phyloP scores from a whole-genome alignment of 192 early-diverging fungal species.

The Jimgerdemannia lactiflua region DNA sequence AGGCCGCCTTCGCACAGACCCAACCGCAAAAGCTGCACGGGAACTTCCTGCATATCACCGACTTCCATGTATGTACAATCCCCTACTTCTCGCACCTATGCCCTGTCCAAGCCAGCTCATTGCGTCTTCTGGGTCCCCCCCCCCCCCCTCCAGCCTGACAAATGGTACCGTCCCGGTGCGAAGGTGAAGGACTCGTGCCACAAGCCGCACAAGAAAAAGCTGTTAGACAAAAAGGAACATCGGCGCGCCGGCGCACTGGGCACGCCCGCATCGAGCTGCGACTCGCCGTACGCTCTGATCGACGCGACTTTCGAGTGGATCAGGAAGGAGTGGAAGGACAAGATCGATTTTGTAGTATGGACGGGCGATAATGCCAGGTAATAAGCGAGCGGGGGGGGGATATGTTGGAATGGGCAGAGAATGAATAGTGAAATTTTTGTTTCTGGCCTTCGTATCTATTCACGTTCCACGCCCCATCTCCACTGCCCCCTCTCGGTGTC shows the following conservation, averaged over 20 bases:
- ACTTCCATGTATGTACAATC: slow-evolving; percentile 51
- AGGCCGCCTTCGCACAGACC: neutral
- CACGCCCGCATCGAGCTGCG: slow-evolving; percentile 53
- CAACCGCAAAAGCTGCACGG: slow-evolving; percentile 26
- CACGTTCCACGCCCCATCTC: neutral
- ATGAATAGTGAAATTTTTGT: neutral
- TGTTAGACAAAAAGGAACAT: slow-evolving; percentile 8
- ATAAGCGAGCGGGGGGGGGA: neutral
- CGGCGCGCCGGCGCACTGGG: slow-evolving; percentile 48
- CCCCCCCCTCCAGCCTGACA: slow-evolving; percentile 23
- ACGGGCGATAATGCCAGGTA: slow-evolving; percentile 69
- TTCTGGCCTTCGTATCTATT: neutral
- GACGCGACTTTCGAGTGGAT: slow-evolving; percentile 58
- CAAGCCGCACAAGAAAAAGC: slow-evolving; percentile 12
- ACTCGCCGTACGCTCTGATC: slow-evolving; percentile 51
- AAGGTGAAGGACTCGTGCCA: slow-evolving; percentile 61
- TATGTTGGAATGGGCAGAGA: too few relatives aligned
- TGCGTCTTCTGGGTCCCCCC: neutral
- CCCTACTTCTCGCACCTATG: neutral
- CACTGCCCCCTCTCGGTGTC: neutral
- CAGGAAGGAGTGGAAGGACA: slow-evolving; percentile 24
- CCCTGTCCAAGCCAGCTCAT: neutral
- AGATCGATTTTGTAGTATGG: slow-evolving; percentile 69
- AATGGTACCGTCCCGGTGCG: slow-evolving; percentile 45
- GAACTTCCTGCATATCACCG: slow-evolving; percentile 68